Evolutionary conservation across 1,139 yeast genomes (phyloP).

Genomic region (Blastobotrys raffinosifermentans): DNA sequence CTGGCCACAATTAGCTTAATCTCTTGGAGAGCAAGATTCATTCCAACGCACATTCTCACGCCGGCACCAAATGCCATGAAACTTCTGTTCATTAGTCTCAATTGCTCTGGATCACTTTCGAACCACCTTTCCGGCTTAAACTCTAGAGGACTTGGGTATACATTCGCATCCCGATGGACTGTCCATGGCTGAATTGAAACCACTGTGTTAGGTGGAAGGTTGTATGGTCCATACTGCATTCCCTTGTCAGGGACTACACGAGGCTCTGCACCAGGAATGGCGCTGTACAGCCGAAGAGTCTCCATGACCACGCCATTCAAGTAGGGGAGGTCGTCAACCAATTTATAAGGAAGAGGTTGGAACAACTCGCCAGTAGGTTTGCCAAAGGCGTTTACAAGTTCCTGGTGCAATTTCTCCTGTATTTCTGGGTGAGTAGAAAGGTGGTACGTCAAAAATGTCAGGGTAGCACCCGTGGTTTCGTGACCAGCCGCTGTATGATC

Average conservation of each 20-base stretch:
- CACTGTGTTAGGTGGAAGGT: slow-evolving; percentile 49
- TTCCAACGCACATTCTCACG: slow-evolving; percentile 69
- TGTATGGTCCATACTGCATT: slow-evolving; percentile 12
- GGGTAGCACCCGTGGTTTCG: slow-evolving; percentile 66
- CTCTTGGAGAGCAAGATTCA: slow-evolving; percentile 62
- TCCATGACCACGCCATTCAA: slow-evolving; percentile 56
- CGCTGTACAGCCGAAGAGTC: slow-evolving; percentile 55
- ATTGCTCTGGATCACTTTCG: slow-evolving; percentile 34
- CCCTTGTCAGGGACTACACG: slow-evolving; percentile 42
- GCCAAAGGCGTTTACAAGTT: slow-evolving; percentile 32
- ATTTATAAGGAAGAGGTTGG: slow-evolving; percentile 17
- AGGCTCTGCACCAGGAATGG: slow-evolving; percentile 75
- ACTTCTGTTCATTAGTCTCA: slow-evolving; percentile 44
- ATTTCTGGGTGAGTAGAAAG: slow-evolving; percentile 46
- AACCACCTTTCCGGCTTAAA: slow-evolving; percentile 65
- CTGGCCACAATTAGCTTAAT: slow-evolving; percentile 55
- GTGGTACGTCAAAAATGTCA: slow-evolving; percentile 56
- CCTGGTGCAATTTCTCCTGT: slow-evolving; percentile 42
- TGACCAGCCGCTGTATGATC: slow-evolving; percentile 66
- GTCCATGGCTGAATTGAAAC: slow-evolving; percentile 65
- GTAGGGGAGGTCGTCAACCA: slow-evolving; percentile 48
- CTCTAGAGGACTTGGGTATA: slow-evolving; percentile 46
- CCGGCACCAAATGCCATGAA: slow-evolving; percentile 73
- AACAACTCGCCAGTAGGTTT: slow-evolving; percentile 7
- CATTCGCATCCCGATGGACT: slow-evolving; percentile 46